Conservation (phyloP, 2,329 filamentous ascomycete genomes). For the Pseudomassariella vexata region DNA sequence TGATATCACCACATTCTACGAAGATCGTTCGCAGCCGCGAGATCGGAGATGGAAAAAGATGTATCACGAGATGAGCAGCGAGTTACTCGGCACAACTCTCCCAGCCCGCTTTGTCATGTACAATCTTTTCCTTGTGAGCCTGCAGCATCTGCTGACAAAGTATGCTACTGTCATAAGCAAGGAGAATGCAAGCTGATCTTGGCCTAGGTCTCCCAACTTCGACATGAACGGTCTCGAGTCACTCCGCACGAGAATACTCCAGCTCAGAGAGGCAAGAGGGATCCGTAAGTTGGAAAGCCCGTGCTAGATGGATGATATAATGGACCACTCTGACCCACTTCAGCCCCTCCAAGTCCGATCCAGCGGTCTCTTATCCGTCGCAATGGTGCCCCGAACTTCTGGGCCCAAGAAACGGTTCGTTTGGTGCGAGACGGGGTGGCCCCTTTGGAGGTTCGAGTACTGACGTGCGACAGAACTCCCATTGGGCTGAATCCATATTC, state of each 20-base stretch:
- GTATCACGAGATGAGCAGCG: slow-evolving; percentile 49
- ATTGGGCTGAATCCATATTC: slow-evolving; percentile 60
- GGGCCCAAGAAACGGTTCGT: slow-evolving; percentile 21
- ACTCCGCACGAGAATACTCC: slow-evolving; percentile 41
- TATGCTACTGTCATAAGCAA: slow-evolving; percentile 19
- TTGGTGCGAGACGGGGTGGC: too few species aligned
- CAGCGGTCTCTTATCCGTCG: slow-evolving; percentile 18
- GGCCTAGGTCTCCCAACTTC: slow-evolving; percentile 42
- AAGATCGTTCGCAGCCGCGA: slow-evolving; percentile 40
- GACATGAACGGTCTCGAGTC: slow-evolving; percentile 50
- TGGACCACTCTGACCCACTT: slow-evolving; percentile 1
- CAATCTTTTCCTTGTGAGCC: slow-evolving; percentile 44
- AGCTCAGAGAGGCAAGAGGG: slow-evolving; percentile 45
- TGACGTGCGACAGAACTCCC: slow-evolving; percentile 32
- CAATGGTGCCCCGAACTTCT: slow-evolving; percentile 20
- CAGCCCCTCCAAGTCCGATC: slow-evolving; percentile 20
- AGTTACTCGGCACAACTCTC: slow-evolving; percentile 44
- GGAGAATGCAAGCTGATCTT: slow-evolving; percentile 14
- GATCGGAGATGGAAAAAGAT: slow-evolving; percentile 52
- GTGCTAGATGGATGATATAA: too few species aligned
- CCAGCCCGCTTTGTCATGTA: slow-evolving; percentile 50
- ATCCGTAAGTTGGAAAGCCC: slow-evolving; percentile 44
- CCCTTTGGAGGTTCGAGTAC: neutral
- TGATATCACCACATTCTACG: slow-evolving; percentile 47
- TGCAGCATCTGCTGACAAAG: slow-evolving; percentile 44